Conservation (phyloP, 768 basidiomycete species). For the Pulveroboletus ravenelii region DNA sequence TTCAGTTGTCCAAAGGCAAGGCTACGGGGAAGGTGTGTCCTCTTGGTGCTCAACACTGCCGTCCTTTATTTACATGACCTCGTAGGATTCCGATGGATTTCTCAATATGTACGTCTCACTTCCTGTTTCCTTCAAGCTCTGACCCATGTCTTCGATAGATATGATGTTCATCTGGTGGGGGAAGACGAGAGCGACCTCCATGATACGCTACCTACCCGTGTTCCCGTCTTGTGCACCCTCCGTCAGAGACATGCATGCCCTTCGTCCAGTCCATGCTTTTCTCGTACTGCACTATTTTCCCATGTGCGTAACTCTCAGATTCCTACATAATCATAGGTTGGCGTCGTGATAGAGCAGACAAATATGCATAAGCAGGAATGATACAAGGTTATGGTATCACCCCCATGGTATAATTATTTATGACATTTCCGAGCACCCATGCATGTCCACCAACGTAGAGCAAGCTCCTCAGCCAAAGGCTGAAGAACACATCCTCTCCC, state of each 20-base stretch:
- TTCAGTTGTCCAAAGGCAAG: constrained; percentile 97
- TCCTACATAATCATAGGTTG: constrained; percentile 11
- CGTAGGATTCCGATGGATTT: constrained; percentile 89
- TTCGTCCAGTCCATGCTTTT: constrained; percentile 16
- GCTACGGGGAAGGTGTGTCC: constrained; percentile 86
- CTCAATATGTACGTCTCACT: constrained; percentile 77
- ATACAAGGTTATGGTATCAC: neutral
- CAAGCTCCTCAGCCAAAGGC: constrained; percentile 76
- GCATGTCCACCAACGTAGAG: constrained; percentile 70
- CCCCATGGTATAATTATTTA: constrained; percentile 40
- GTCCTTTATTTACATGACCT: constrained; percentile 3
- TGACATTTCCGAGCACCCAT: constrained; percentile 71
- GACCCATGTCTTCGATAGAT: constrained; percentile 20
- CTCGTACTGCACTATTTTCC: constrained; percentile 6
- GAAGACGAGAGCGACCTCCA: constrained; percentile 4
- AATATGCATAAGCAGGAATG: neutral
- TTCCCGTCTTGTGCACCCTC: constrained; percentile 12
- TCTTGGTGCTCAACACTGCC: neutral
- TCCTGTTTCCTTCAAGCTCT: neutral
- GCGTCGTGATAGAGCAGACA: neutral
- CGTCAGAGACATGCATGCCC: constrained; percentile 8
- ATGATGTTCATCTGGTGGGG: constrained; percentile 13
- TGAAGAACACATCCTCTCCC: constrained; percentile 64
- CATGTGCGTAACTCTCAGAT: constrained; percentile 20
- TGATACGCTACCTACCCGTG: constrained; percentile 23